phyloP scores from a whole-genome alignment of 2,329 filamentous ascomycete genomes.

The Epichloe baconii region DNA sequence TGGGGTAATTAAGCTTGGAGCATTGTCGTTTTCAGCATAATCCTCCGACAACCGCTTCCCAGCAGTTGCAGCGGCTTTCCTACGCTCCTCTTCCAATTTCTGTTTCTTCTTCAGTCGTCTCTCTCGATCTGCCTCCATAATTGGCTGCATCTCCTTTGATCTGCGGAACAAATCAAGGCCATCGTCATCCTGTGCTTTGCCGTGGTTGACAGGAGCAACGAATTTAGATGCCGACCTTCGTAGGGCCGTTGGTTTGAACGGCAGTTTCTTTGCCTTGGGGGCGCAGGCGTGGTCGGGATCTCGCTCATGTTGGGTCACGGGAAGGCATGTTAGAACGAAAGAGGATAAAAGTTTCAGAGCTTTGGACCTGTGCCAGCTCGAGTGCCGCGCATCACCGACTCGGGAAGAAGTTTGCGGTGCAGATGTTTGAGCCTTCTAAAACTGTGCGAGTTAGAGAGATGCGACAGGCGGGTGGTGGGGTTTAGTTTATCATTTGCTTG shows the following conservation, averaged over 20 bases:
- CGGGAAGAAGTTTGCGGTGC: neutral
- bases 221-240: conserved; percentile 16
- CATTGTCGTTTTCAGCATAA: conserved; percentile 6
- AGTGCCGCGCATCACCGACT: neutral
- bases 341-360: neutral
- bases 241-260: conserved; percentile 36
- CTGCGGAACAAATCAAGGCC: conserved; percentile 36
- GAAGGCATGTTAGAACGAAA: neutral
- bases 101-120: conserved; percentile 16
- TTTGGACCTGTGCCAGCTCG: neutral
- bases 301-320: conserved; percentile 19
- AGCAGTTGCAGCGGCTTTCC: conserved; percentile 2
- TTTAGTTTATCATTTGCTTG: neutral
- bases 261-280: conserved; percentile 28
- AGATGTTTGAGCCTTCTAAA: neutral
- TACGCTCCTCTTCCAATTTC: conserved; percentile 11
- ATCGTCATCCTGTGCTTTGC: conserved; percentile 16
- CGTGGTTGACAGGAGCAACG: conserved; percentile 5
- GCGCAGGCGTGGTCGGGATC: conserved; percentile 11
- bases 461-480: neutral
- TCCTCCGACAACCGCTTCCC: conserved; percentile 13
- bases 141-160: conserved; percentile 34
- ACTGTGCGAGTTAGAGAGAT: neutral
- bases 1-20: neutral
- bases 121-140: conserved; percentile 28